Evolutionary conservation across 2,329 filamentous ascomycete genomes (phyloP).

Genomic region (Colletotrichum endophyticum): DNA sequence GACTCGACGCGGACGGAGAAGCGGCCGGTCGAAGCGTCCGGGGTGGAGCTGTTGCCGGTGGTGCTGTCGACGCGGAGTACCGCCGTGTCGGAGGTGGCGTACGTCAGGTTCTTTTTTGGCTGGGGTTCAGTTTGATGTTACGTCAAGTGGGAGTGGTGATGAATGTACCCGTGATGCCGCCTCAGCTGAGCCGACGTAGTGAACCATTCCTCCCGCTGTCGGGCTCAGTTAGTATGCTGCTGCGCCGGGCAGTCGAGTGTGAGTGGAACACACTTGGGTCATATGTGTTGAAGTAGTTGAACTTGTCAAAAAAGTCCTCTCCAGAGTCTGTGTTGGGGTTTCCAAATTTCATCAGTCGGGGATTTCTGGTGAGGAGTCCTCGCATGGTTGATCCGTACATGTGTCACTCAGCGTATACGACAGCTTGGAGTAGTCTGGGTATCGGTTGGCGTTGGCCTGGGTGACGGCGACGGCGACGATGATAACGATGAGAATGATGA

Average conservation of each 20-base stretch:
- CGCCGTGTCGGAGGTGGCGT: slow-evolving; percentile 54
- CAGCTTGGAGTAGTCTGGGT: slow-evolving; percentile 53
- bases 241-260: not conserved
- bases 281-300: slow-evolving; percentile 55
- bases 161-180: slow-evolving; percentile 46
- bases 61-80: slow-evolving; percentile 66
- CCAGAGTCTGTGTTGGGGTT: slow-evolving; percentile 45
- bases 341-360: slow-evolving; percentile 2
- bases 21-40: slow-evolving; percentile 62
- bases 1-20: slow-evolving; percentile 69
- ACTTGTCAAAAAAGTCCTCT: slow-evolving; percentile 58
- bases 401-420: slow-evolving; percentile 54
- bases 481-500: slow-evolving; percentile 52
- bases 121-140: not conserved
- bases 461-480: slow-evolving; percentile 51
- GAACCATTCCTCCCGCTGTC: slow-evolving; percentile 53
- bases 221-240: not conserved
- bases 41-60: slow-evolving; percentile 49
- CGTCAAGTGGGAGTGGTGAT: not conserved
- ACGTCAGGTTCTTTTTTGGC: slow-evolving; percentile 63
- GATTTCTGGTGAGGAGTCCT: not conserved
- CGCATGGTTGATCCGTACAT: slow-evolving; percentile 39
- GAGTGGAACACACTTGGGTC: slow-evolving; percentile 46
- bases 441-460: slow-evolving; percentile 41
- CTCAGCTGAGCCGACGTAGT: slow-evolving; percentile 52